Conservation (phyloP, 352 stramenopile species). For the Globisporangium echinulatum region DNA sequence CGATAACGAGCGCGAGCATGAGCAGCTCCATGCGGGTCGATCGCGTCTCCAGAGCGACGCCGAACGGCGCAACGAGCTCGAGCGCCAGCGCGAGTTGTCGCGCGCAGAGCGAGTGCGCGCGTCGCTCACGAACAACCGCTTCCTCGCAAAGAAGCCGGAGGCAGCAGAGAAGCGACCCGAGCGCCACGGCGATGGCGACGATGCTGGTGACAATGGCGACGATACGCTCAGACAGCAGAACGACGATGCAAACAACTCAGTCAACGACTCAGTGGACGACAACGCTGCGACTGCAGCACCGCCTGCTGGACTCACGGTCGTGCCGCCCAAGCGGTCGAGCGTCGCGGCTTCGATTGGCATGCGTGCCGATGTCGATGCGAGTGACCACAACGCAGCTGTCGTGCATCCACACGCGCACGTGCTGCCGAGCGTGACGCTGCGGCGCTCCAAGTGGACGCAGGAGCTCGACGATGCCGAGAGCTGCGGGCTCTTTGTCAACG, state of each 20-base stretch:
- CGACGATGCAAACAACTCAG: background rate
- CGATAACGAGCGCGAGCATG: conserved; percentile 1
- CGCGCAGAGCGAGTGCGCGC: conserved; percentile 16
- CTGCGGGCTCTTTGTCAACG: conserved; percentile 40
- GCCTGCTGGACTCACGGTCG: conserved; percentile 8
- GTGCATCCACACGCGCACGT: conserved; percentile 13
- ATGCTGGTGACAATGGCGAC: background rate
- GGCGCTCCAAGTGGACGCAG: conserved; percentile 24
- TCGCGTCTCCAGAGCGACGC: conserved; percentile 26
- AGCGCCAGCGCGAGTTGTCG: conserved; percentile 25
- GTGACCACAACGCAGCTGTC: conserved; percentile 1
- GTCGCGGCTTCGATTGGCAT: conserved; percentile 6
- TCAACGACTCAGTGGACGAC: conserved; percentile 3
- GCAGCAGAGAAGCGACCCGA: background rate
- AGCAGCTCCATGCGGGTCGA: background rate
- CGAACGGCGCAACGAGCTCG: conserved; percentile 25
- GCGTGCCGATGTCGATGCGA: background rate
- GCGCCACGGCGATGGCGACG: background rate
- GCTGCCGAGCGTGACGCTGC: conserved; percentile 13
- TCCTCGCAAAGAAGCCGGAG: conserved; percentile 17
- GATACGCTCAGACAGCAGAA: conserved; percentile 3
- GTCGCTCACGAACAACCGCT: conserved; percentile 43
- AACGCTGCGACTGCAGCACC: background rate
- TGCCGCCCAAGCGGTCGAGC: conserved; percentile 11
- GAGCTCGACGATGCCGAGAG: conserved; percentile 37